These are phyloP conservation scores for Acidiella bohemica DNA, from an alignment of 495 filamentous ascomycete species.

Conservation along the genomic window DNA sequence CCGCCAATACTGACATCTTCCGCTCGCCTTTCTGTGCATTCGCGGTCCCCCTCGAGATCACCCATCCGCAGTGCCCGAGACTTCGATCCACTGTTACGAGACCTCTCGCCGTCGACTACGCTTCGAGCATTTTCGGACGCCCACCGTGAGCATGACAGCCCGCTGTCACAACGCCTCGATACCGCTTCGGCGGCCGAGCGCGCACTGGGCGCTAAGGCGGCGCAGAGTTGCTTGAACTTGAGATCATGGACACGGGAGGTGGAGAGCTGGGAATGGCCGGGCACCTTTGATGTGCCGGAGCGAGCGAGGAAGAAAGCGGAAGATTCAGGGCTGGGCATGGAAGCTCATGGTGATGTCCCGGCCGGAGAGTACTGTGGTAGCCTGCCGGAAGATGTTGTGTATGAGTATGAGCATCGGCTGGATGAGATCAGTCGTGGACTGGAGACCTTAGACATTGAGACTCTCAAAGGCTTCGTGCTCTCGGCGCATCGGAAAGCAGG, in stretches of 20 bases:
- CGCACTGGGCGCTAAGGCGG: slow-evolving; percentile 51
- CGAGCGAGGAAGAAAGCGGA: slow-evolving; percentile 15
- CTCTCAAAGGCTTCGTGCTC: slow-evolving; percentile 78
- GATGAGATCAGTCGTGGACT: slow-evolving; percentile 66
- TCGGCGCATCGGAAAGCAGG: slow-evolving; percentile 53
- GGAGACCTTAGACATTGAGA: slow-evolving; percentile 71
- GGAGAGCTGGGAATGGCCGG: slow-evolving; percentile 60
- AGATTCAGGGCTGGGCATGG: slow-evolving; percentile 1
- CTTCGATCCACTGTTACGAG: slow-evolving; percentile 21
- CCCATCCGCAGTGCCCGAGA: slow-evolving; percentile 11
- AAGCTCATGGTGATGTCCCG: slow-evolving; percentile 9
- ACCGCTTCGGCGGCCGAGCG: slow-evolving; percentile 24
- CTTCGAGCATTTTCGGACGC: slow-evolving; percentile 24
- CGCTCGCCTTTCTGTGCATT: not conserved
- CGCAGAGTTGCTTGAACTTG: slow-evolving; percentile 59
- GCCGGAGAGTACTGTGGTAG: slow-evolving; percentile 52
- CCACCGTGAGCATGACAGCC: slow-evolving; percentile 12
- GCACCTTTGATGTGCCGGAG: slow-evolving; percentile 29
- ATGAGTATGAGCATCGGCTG: slow-evolving; percentile 56
- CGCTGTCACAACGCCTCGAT: slow-evolving; percentile 18
- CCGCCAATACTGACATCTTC: slow-evolving; percentile 6
- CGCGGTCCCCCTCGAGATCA: slow-evolving; percentile 14
- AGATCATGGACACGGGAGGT: slow-evolving; percentile 68
- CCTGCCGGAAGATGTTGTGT: slow-evolving; percentile 46
- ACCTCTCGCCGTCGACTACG: slow-evolving; percentile 26